These are phyloP conservation scores for Colletotrichum sp. DNA, from an alignment of 2,329 filamentous ascomycete species.

Conservation along the genomic window DNA sequence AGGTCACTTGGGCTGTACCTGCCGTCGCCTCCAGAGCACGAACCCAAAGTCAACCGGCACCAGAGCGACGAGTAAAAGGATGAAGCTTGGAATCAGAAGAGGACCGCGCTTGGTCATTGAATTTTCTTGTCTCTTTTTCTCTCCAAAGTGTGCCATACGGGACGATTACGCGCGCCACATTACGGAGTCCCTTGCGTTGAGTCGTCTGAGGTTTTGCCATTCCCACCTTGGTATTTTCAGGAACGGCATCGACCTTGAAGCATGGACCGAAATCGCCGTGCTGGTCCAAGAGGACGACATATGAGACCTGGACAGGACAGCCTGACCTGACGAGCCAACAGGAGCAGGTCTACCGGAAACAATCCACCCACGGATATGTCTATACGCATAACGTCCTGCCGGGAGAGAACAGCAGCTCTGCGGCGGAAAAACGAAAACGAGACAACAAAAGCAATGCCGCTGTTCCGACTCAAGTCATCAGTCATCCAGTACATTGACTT, in stretches of 20 bases:
- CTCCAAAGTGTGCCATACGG: not conserved
- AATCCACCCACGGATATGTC: not conserved
- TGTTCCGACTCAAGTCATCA: slow-evolving; percentile 6
- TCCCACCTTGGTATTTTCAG: not conserved
- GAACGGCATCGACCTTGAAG: not conserved
- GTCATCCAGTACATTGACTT: not conserved
- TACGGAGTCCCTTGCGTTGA: slow-evolving; percentile 7
- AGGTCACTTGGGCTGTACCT: not conserved
- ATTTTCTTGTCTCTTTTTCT: not conserved
- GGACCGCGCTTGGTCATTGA: not conserved
- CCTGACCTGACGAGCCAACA: not conserved
- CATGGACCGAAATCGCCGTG: not conserved
- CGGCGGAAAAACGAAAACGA: not conserved
- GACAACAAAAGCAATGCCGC: not conserved
- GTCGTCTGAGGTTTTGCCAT: slow-evolving; percentile 15
- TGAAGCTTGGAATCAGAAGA: not conserved
- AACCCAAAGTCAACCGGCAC: not conserved
- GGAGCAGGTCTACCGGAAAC: not conserved
- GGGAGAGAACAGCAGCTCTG: not conserved
- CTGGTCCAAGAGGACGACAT: not conserved
- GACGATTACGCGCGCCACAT: not conserved
- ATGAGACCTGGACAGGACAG: not conserved
- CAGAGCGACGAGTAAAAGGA: not conserved
- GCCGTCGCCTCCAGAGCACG: not conserved
- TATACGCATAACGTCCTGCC: not conserved